Evolutionary conservation across 148 eudicot species (phyloP).

Genomic region (Euryodendron excelsum): DNA sequence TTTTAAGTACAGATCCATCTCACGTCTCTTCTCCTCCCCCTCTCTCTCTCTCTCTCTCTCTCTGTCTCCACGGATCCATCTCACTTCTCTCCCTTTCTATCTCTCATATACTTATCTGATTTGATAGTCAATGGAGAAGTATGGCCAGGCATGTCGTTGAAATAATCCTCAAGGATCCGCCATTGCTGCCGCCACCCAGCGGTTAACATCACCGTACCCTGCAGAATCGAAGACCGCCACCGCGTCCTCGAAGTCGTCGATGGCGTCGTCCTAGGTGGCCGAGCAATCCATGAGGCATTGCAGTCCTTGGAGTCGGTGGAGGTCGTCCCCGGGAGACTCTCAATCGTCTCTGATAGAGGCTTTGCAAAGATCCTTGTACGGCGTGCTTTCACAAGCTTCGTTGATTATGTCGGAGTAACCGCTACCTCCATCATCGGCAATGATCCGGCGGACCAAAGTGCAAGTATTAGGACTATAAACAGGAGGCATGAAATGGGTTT

Average conservation of each 20-base stretch:
- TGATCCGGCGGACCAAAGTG: background rate
- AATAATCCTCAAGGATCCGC: constrained; percentile 1
- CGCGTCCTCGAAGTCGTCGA: background rate
- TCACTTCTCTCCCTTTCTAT: too few species aligned
- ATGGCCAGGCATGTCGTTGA: background rate
- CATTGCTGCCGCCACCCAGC: background rate
- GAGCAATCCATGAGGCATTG: constrained; percentile 3
- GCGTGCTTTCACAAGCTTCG: background rate
- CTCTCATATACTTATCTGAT: too few species aligned
- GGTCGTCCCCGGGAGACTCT: background rate
- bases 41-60: too few species aligned
- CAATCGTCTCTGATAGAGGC: background rate
- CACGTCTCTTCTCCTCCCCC: too few species aligned
- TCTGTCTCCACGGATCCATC: too few species aligned
- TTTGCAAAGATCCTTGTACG: constrained; percentile 6
- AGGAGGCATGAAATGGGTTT: constrained; percentile 8
- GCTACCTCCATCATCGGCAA: background rate
- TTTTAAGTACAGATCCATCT: too few species aligned
- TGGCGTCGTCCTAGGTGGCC: background rate
- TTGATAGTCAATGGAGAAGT: background rate
- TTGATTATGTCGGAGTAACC: too few species aligned
- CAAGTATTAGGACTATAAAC: background rate
- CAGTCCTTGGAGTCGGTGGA: background rate
- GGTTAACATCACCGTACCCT: background rate
- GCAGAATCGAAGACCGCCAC: background rate